Base-by-base conservation (phyloP, 306 rosid species). In the Prunus mongolica region DNA sequence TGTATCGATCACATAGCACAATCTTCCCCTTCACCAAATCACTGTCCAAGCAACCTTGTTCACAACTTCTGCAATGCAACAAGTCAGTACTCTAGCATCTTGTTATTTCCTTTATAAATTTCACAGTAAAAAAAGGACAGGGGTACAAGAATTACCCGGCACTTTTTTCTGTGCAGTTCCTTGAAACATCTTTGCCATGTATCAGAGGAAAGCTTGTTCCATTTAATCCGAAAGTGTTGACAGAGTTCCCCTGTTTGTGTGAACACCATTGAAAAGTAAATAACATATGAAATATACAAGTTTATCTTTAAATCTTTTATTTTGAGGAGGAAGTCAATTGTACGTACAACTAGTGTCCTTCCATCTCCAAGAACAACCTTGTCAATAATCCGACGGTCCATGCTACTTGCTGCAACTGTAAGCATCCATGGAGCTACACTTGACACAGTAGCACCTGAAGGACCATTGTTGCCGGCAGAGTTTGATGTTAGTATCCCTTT, bases 341-440 rank as follows among this genome's bases (percentile, higher is more conserved):
- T n/a, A 76, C 67, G 5, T 44, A 76, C 80, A 12, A 11, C 22
- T 0, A 85, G 3, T 25, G 71, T 81, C 3, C 49, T 69, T 5
- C 86, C 80, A 50, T 85, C 72, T 1, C 82, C 86, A 12, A 85
- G 79, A 28, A 76, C 65, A 3, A 79, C 60, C 15, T 80, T 69
- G 74, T 74, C 80, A 4, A 74, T 41, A 27, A 84, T 47, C 41
- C 16, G 28, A 44, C 81, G 73, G 12, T 84, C 85, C 5, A 41
- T 84, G 27, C 32, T 82, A 12, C 86, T 85, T 41, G 83, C 83
- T 51, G 67, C 86, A 5, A 85, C 86, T 6, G 73, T 16, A 24
- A 85, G 68, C 10, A 85, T 14, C 89, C 89, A 88, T 1, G 89
- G 87, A 15, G 87, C 87, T 19, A 80, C 54, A 50, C 85, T 84